phyloP scores from a whole-genome alignment of 768 basidiomycete genomes.

The Panellus pusillus region DNA sequence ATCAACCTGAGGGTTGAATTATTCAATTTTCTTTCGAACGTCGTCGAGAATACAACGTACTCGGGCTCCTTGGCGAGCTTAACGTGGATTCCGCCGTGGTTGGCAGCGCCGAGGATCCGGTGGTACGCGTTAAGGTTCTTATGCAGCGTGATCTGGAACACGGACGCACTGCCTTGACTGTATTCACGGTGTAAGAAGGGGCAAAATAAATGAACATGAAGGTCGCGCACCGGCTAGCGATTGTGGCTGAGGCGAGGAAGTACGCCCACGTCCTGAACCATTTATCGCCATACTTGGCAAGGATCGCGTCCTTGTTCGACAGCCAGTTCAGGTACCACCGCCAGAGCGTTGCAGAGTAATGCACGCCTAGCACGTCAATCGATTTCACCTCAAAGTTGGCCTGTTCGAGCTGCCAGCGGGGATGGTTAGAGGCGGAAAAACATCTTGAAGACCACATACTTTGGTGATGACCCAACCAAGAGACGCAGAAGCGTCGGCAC shows the following conservation, averaged over 20 bases:
- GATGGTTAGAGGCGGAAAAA: background rate
- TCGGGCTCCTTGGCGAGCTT: conserved; percentile 50
- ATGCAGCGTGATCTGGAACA: conserved; percentile 97
- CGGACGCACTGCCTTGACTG: conserved; percentile 85
- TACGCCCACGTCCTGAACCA: conserved; percentile 97
- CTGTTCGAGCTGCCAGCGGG: conserved; percentile 61
- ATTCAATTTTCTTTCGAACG: background rate
- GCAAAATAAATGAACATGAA: conserved; percentile 1
- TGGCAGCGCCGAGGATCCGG: conserved; percentile 80
- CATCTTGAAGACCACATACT: conserved; percentile 24
- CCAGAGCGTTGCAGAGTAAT: conserved; percentile 89
- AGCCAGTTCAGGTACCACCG: conserved; percentile 99
- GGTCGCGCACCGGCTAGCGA: conserved; percentile 63
- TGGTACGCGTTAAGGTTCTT: conserved; percentile 98
- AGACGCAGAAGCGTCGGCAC: conserved; percentile 94
- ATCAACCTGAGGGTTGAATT: background rate
- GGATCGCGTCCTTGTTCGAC: conserved; percentile 84
- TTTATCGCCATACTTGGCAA: conserved; percentile 86
- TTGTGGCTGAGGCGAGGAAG: conserved; percentile 92
- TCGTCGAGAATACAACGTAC: conserved; percentile 37
- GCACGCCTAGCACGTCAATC: conserved; percentile 94
- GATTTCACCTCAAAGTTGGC: conserved; percentile 98
- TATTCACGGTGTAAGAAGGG: background rate
- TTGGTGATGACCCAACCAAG: conserved; percentile 90
- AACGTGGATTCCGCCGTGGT: conserved; percentile 79